Evolutionary conservation across 1,139 yeast genomes (phyloP), one percentile per base, ranked within the genome.

Genomic region (Hyphopichia pseudoburtonii): DNA sequence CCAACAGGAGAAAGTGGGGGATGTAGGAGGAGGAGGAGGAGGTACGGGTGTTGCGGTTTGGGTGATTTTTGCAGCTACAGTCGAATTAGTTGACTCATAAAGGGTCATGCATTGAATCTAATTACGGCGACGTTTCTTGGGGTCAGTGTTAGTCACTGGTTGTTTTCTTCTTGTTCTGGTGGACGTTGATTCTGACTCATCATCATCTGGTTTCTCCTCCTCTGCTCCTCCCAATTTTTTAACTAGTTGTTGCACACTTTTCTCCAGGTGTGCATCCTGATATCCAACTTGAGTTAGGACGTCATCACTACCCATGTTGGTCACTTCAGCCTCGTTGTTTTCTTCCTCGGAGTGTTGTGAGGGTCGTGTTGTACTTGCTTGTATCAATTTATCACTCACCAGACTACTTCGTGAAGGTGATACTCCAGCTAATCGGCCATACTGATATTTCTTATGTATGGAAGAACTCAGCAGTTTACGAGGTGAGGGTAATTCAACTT

Each of bases 401-500:
- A n/a, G n/a, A n/a, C n/a, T n/a, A n/a, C n/a, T n/a, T n/a, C n/a
- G n/a, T n/a, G n/a, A n/a, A n/a, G n/a, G n/a, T n/a, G n/a, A n/a
- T n/a, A n/a, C n/a, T 2, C 64, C 64, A 3, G 47, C 54, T 24
- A 70, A 41, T 27, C 68, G 55, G 10, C 76, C 76, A 39, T 61
- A 70, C 40, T 57, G 63, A 37, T 56, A 60, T 31, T 52, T 57
- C 27, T 56, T 54, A 23, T 39, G 41, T 3, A 58, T 48, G n/a
- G n/a, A n/a, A n/a, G n/a, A n/a, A n/a, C n/a, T n/a, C n/a, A n/a
- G n/a, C n/a, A n/a, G n/a, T 39, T 65, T 65, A 17, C 70, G 52
- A 3, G 76, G 76, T 3, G 76, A 70, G 4, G 74, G 74, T 14
- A 70, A 52, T 28, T 55, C 55, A 15, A 63, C 41, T 11, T 34